phyloP scores from a whole-genome alignment of 2,329 filamentous ascomycete species.

The Colletotrichum incanum region DNA sequence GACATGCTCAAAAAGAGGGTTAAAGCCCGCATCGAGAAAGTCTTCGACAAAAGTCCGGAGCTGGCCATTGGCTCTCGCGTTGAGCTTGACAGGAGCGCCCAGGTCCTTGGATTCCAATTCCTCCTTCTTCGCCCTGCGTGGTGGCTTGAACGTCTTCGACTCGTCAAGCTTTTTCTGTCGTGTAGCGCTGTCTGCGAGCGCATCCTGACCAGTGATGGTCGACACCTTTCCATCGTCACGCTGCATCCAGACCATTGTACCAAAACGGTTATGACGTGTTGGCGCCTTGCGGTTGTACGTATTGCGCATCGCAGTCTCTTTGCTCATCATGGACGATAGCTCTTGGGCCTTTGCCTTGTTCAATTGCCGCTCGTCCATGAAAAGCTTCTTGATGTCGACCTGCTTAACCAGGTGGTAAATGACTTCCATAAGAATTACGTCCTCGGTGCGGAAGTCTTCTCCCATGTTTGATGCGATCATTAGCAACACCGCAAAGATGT shows the following conservation, averaged over 20 bases:
- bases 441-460: slow-evolving; percentile 92
- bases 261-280: slow-evolving; percentile 92
- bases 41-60: slow-evolving; percentile 90
- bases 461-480: slow-evolving; percentile 94
- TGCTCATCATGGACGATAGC: slow-evolving; percentile 80
- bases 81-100: slow-evolving; percentile 80
- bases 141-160: slow-evolving; percentile 91
- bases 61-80: slow-evolving; percentile 80
- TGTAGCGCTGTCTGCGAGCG: slow-evolving; percentile 79
- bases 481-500: slow-evolving; percentile 88
- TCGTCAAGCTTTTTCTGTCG: slow-evolving; percentile 91
- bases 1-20: slow-evolving; percentile 88
- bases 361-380: slow-evolving; percentile 84
- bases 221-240: slow-evolving; percentile 87
- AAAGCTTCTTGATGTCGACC: slow-evolving; percentile 86
- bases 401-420: slow-evolving; percentile 95
- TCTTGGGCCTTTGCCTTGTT: slow-evolving; percentile 80
- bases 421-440: slow-evolving; percentile 91
- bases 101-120: slow-evolving; percentile 81
- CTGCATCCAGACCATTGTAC: slow-evolving; percentile 98
- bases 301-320: slow-evolving; percentile 87
- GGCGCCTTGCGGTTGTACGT: slow-evolving; percentile 84
- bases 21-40: slow-evolving; percentile 95
- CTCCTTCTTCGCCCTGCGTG: slow-evolving; percentile 74
- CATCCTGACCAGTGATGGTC: slow-evolving; percentile 90